Conservation (phyloP, 2,329 filamentous ascomycete genomes). For the Nothomitra cinnamomea region DNA sequence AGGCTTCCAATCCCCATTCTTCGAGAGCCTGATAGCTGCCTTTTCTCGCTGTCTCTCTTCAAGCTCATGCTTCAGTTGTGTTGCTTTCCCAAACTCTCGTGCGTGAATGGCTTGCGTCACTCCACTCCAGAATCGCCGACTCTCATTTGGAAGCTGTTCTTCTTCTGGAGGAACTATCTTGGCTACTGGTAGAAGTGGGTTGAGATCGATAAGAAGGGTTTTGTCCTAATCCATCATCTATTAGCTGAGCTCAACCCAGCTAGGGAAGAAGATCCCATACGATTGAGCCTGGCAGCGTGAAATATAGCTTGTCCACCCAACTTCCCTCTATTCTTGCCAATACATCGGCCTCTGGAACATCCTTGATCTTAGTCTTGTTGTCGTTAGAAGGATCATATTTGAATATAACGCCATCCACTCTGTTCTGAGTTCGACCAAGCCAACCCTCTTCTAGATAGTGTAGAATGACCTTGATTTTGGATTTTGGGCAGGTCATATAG, state of each 20-base stretch:
- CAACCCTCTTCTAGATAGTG: slow-evolving; percentile 91
- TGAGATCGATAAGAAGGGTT: slow-evolving; percentile 71
- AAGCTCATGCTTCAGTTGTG: slow-evolving; percentile 72
- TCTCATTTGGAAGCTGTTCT: slow-evolving; percentile 75
- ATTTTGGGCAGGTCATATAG: slow-evolving; percentile 79
- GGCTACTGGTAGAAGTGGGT: slow-evolving; percentile 59
- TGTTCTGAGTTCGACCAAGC: slow-evolving; percentile 82
- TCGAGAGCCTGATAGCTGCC: slow-evolving; percentile 59
- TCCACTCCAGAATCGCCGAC: slow-evolving; percentile 67
- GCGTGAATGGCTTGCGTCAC: slow-evolving; percentile 73
- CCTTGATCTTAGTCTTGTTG: slow-evolving; percentile 59
- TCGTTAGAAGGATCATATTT: slow-evolving; percentile 79
- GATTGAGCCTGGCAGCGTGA: slow-evolving; percentile 30
- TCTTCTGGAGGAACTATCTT: slow-evolving; percentile 67
- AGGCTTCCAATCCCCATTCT: slow-evolving; percentile 59
- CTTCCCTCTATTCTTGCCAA: slow-evolving; percentile 67
- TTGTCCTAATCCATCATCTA: slow-evolving; percentile 24
- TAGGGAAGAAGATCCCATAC: slow-evolving; percentile 9
- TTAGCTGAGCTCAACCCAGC: slow-evolving; percentile 12
- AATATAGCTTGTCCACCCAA: slow-evolving; percentile 61
- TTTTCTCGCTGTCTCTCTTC: slow-evolving; percentile 81
- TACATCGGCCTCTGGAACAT: slow-evolving; percentile 72
- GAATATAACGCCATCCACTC: slow-evolving; percentile 81
- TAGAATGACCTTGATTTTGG: slow-evolving; percentile 77
- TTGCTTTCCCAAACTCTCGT: slow-evolving; percentile 74